Base-by-base conservation (phyloP, 805 yeast genomes). In the Wickerhamomyces bovis region DNA sequence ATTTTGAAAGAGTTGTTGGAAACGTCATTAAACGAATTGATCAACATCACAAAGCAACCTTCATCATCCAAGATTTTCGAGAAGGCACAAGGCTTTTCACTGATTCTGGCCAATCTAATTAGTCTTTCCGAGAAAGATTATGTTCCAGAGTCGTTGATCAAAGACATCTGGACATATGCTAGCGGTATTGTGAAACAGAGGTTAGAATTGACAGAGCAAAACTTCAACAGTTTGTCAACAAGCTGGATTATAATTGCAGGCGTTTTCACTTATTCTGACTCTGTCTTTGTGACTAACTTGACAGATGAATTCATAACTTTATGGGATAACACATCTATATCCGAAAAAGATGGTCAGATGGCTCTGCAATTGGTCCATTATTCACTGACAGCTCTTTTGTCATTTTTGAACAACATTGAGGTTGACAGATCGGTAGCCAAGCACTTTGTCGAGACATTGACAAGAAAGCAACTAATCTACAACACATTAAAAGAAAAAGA, bases 211-310 rank as follows among this genome's bases (percentile, higher is more conserved):
- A 64, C 66, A 0, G 53, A 62, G 10, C 39, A 63, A 39, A 45
- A 70, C 49, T 58, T 67, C 60, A 58, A 65, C 53, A 61, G 71
- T 54, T 58, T 69, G 35, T 43, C 76, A 42, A 61, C 76, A 39
- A 64, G 87, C 38, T 85, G 94, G 92, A 71, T 77, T 15, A 56
- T 83, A 21, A 56, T 85, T 20, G 69, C 73, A 49, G 92, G 92
- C 3, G 61, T 84, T 4, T 77, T 85, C 72, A 76, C 80, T 43
- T 76, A 78, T 55, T 57, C 65, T 0, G 85, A 83, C 33, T 72
- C 73, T 15, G 65, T 70, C 21, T 76, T 78, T 46, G 67, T 85
- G 33, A 67, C 72, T 43, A 68, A 78, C 46, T 83, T 82, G 52
- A 65, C 75, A 13, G 72, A 80, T 3, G 88, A 82, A 53, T 68